Percentiles rank a stretch among this genome's conserved stretches.
phyloP scores from a whole-genome alignment of 345 rosid species.

The Ceriops decandra region DNA sequence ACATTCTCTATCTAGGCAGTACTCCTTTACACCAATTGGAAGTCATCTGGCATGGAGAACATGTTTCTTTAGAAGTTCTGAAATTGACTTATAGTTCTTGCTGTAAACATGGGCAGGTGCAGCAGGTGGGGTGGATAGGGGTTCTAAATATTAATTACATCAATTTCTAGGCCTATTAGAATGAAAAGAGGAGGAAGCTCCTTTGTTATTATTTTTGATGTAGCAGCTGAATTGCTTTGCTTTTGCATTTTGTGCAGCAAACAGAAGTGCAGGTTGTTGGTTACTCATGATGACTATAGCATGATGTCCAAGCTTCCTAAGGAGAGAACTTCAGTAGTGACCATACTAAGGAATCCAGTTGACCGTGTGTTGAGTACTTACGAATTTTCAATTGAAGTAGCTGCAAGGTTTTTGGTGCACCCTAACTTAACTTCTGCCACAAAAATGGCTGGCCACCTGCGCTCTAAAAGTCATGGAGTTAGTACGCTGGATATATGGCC shows the following conservation, averaged over 20 bases:
- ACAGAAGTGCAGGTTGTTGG: slow-evolving; percentile 68
- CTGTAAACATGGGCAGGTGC: no score
- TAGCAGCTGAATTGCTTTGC: no score
- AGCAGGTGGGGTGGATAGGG: no score
- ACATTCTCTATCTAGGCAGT: no score
- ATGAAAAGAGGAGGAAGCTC: no score
- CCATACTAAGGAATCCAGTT: slow-evolving; percentile 83
- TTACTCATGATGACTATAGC: slow-evolving; percentile 96
- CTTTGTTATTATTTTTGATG: no score
- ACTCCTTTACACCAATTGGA: no score
- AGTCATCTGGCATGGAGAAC: no score
- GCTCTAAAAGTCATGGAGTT: slow-evolving; percentile 49
- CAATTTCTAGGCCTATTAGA: no score
- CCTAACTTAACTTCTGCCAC: slow-evolving; percentile 81
- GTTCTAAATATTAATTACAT: no score
- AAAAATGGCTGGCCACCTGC: slow-evolving; percentile 58
- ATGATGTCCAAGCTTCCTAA: slow-evolving; percentile 74
- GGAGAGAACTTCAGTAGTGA: slow-evolving; percentile 80
- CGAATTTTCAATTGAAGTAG: slow-evolving; percentile 93
- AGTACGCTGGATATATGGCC: slow-evolving; percentile 99
- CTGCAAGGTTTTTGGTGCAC: slow-evolving; percentile 93
- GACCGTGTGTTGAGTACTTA: slow-evolving; percentile 86
- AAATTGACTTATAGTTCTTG: no score
- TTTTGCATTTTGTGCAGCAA: slow-evolving; percentile 46
- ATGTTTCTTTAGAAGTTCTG: no score